Evolutionary conservation across 1,284 basidiomycete species (phyloP), one percentile per base, ranked within the genome.

Genomic region (Mrakiaceae sp.): DNA sequence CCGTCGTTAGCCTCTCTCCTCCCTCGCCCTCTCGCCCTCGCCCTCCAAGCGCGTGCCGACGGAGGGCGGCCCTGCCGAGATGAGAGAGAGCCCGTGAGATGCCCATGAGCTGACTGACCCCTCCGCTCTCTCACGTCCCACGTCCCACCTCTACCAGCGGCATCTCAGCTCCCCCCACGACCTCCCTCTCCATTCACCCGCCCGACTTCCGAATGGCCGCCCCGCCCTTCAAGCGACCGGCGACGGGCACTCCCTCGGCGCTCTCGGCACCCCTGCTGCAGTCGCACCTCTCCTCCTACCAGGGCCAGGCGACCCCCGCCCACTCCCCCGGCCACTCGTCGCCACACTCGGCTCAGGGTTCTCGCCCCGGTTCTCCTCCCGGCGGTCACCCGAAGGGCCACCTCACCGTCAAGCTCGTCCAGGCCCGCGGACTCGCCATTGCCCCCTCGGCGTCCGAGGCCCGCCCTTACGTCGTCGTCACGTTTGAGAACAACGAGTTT

Each of bases 401-500:
- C 79, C 86, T 99, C 64, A 90, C 91, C 71, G 87, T 99, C 78
- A 97, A 97, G 78, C 84, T 99, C 74, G 90, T 98, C 75, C 85
- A 87, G 67, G 96, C 90, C 4, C 84, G 91, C 65, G 84, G 84
- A n/a, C 85, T 99, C 73, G 85, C 86, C 69, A 86, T 90, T 57
- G 81, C 84, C 40, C 59, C 66, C 1, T 74, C 82, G 16, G 77
- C 80, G 60, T 84, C 87, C 2, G 67, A 72, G 61, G 71, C 77
- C 10, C 82, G 87, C 39, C 96, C 95, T 11, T 98, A 98, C 75
- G 90, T 93, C 70, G 95, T 98, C 73, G 92, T 96, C 70, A 88
- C 94, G 76, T 98, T 98, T 77, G 95, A 99, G 80, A 90, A 98
- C 78, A 98, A 94, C 81, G 95, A 99, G 78, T 99, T 98, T 74